These are phyloP conservation scores for Phytophthora pinifolia DNA, from an alignment of 352 stramenopile genomes.

Conservation along the genomic window DNA sequence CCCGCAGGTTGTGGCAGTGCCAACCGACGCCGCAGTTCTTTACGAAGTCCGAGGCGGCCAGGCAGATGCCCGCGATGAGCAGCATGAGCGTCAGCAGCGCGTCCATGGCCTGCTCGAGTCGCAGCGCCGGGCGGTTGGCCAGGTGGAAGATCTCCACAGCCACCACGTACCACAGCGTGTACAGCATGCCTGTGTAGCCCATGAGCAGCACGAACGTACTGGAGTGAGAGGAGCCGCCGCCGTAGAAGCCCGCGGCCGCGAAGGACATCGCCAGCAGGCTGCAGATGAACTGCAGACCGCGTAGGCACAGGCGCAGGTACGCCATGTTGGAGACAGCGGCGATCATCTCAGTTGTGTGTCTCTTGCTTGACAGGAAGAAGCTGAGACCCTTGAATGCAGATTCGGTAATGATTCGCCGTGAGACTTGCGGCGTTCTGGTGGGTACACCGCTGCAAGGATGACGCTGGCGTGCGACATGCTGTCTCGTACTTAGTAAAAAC, in stretches of 20 bases:
- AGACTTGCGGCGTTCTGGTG: conserved; percentile 1
- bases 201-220: conserved; percentile 61
- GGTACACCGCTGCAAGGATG: conserved; percentile 1
- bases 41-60: conserved; percentile 51
- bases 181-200: conserved; percentile 65
- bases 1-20: conserved; percentile 52
- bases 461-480: conserved; percentile 14
- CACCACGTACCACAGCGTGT: conserved; percentile 48
- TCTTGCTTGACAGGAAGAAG: neutral
- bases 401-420: conserved; percentile 15
- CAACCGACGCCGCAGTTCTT: conserved; percentile 35
- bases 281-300: conserved; percentile 54
- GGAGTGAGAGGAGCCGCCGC: conserved; percentile 20
- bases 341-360: conserved; percentile 13
- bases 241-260: conserved; percentile 35
- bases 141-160: conserved; percentile 53
- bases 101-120: conserved; percentile 39
- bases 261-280: conserved; percentile 55
- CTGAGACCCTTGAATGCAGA: conserved; percentile 2
- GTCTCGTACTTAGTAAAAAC: conserved; percentile 9
- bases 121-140: conserved; percentile 24
- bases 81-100: conserved; percentile 38
- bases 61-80: conserved; percentile 52
- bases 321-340: conserved; percentile 20
- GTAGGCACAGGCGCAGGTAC: conserved; percentile 39